Evolutionary conservation across 441 rosid genomes (phyloP).

Genomic region (Melastoma candidum): DNA sequence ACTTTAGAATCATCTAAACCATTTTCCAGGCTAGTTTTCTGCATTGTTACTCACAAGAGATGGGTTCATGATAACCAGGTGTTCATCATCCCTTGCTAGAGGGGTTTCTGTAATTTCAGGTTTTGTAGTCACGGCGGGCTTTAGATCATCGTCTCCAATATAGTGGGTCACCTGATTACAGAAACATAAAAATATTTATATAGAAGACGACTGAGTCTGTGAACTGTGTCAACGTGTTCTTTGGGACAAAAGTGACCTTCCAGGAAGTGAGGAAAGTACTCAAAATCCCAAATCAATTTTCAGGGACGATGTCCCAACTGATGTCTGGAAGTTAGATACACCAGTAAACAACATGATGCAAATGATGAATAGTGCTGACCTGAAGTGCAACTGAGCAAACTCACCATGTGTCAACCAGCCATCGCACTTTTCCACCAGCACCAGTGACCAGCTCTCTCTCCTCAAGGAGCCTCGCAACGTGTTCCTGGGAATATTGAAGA

Average conservation of each 20-base stretch:
- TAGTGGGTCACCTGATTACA: slow-evolving; percentile 82
- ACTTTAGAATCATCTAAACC: neutral
- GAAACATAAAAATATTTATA: neutral
- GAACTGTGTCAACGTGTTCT: too few relatives aligned
- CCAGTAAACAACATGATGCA: neutral
- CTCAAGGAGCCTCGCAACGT: slow-evolving; percentile 61
- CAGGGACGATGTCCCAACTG: too few relatives aligned
- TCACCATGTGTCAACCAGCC: slow-evolving; percentile 96
- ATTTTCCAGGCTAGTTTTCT: neutral
- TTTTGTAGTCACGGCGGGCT: slow-evolving; percentile 91
- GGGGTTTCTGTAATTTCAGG: slow-evolving; percentile 79
- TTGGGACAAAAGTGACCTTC: too few relatives aligned
- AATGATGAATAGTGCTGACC: slow-evolving; percentile 30
- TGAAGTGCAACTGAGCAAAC: slow-evolving; percentile 88
- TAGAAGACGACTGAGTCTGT: neutral
- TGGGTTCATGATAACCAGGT: slow-evolving; percentile 36
- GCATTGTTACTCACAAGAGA: too few relatives aligned
- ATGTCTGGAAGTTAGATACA: neutral
- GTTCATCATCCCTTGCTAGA: slow-evolving; percentile 63
- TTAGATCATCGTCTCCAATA: slow-evolving; percentile 90
- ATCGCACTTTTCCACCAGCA: slow-evolving; percentile 78
- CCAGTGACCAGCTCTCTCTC: slow-evolving; percentile 69
- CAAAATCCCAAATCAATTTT: too few relatives aligned
- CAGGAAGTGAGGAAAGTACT: too few relatives aligned
- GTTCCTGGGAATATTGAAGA: slow-evolving; percentile 46